A percentile compares a stretch with the other conserved stretches of the same genome.
Conservation (phyloP, 1,284 basidiomycete genomes). For the Leccinum solheimii region DNA sequence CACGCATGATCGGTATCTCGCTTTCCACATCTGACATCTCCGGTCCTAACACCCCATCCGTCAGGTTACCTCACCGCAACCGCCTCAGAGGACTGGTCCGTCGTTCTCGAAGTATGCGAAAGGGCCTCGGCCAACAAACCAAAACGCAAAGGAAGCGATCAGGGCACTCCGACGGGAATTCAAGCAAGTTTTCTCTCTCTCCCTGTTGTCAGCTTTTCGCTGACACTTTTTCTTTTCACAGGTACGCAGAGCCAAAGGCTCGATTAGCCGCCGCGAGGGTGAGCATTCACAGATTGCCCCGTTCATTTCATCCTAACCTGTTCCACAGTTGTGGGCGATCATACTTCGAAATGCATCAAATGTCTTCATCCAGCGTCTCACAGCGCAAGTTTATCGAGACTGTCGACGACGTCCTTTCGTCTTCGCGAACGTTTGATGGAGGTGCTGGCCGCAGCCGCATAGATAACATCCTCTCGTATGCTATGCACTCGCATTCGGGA, state of each 20-base stretch:
- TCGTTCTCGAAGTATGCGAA: constrained; percentile 78
- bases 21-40: neutral
- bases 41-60: constrained; percentile 3
- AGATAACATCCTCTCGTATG: constrained; percentile 53
- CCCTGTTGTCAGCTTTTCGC: neutral
- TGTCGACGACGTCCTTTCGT: constrained; percentile 65
- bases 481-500: neutral
- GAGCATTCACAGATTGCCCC: constrained; percentile 25
- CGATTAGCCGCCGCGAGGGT: constrained; percentile 73
- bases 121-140: constrained; percentile 53
- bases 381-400: constrained; percentile 76
- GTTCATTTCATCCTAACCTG: constrained; percentile 6
- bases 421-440: constrained; percentile 66
- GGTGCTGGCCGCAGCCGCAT: constrained; percentile 72
- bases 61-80: constrained; percentile 73
- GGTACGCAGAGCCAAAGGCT: constrained; percentile 68
- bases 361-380: constrained; percentile 61
- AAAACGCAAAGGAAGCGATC: constrained; percentile 71
- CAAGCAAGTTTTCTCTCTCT: constrained; percentile 49
- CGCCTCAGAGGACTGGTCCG: constrained; percentile 73
- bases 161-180: constrained; percentile 74
- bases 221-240: constrained; percentile 27
- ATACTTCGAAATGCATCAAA: constrained; percentile 74
- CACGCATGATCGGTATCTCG: constrained; percentile 64
- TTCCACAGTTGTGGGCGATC: constrained; percentile 73